Evolutionary conservation across 1,284 basidiomycete species (phyloP).

Genomic region (Coniferiporia sulphurascens): DNA sequence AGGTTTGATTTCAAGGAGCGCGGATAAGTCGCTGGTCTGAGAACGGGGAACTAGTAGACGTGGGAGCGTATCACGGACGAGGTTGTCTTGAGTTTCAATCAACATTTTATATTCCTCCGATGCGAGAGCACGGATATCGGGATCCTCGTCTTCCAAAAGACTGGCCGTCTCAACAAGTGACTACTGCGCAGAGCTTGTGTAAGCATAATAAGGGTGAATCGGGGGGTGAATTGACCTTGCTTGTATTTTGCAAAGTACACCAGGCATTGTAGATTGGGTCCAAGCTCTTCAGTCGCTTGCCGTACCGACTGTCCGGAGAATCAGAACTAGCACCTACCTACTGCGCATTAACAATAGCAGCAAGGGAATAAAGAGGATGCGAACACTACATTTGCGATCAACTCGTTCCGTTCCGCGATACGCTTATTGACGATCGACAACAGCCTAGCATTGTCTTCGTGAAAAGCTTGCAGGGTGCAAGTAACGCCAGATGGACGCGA

Average conservation of each 20-base stretch:
- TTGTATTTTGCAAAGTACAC: slow-evolving; percentile 39
- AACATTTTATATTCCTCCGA: slow-evolving; percentile 61
- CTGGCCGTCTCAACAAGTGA: slow-evolving; percentile 56
- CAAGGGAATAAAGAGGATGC: slow-evolving; percentile 5
- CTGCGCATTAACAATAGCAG: background rate
- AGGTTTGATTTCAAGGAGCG: slow-evolving; percentile 86
- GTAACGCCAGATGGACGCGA: background rate
- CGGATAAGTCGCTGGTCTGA: slow-evolving; percentile 60
- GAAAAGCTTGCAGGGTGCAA: slow-evolving; percentile 20
- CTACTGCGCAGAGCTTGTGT: slow-evolving; percentile 39
- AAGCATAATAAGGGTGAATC: background rate
- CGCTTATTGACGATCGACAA: slow-evolving; percentile 31
- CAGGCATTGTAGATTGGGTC: slow-evolving; percentile 49
- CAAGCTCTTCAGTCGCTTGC: slow-evolving; percentile 46
- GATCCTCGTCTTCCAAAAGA: slow-evolving; percentile 73
- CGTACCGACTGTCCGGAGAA: slow-evolving; percentile 37
- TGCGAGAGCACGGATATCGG: slow-evolving; percentile 73
- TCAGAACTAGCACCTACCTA: slow-evolving; percentile 24
- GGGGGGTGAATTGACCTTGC: slow-evolving; percentile 31
- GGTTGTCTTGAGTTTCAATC: slow-evolving; percentile 39
- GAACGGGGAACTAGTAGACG: slow-evolving; percentile 69
- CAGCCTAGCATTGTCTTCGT: slow-evolving; percentile 30
- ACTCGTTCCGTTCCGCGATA: slow-evolving; percentile 25
- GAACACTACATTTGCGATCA: slow-evolving; percentile 27
- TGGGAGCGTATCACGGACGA: slow-evolving; percentile 58